Evolutionary conservation across 164 flowering plant genomes (phyloP), one percentile per base, ranked within the genome.

Genomic region (Liquidambar formosana): DNA sequence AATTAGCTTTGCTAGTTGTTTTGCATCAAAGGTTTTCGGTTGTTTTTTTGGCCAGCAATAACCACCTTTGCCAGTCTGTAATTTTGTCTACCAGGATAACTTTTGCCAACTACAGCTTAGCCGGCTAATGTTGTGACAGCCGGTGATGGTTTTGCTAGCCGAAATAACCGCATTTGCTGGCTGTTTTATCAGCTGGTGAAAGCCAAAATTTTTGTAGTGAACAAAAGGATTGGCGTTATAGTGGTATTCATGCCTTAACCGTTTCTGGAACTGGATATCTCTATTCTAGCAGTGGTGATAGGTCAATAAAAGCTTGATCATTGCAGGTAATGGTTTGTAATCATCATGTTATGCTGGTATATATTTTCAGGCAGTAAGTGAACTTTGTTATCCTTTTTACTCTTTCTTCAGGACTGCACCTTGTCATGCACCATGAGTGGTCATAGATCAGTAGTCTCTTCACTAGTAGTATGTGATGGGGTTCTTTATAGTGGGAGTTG

Each of bases 401-500:
- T 56, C 41, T 68, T 73, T 64, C 41, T 74, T 54, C 83, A 95
- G 99, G 96, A 95, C 82, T 85, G 84, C 73, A 81, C 77, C 41
- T 74, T 91, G 49, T 61, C 78, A 4, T 88, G 88, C 83, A 83
- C 85, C 6, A 85, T 95, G 97, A 77, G 51, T 61, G 97, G 97
- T 67, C 99, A 95, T 69, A 95, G 79, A 76, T 91, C 99, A 26
- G 93, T 83, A 10, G 97, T 95, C 65, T 93, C 97, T 48, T 52
- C 88, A 4, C 72, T 95, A 65, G 79, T 77, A 27, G 83, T 85
- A 64, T 66, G 80, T 62, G 73, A 83, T 72, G 96, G 93, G 53
- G 83, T 91, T 73, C 93, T 95, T 48, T 95, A 93, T 61, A 95
- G 99, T 82, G 99, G 99, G n/a, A 93, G 99, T 66, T 93, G 96